Evolutionary conservation across 2,329 filamentous ascomycete species (phyloP), one percentile per base, ranked within the genome.

Genomic region (Rutstroemia sp.): DNA sequence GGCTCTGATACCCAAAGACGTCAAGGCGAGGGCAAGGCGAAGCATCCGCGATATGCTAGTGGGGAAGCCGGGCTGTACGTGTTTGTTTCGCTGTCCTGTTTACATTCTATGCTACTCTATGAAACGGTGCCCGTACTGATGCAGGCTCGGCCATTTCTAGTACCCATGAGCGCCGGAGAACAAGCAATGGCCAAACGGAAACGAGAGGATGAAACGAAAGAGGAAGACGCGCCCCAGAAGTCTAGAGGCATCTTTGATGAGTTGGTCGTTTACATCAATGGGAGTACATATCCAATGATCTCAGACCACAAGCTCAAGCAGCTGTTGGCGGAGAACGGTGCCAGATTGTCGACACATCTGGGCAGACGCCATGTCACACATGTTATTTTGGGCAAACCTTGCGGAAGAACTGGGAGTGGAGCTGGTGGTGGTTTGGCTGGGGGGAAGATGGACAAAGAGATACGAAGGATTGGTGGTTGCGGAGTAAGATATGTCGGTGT

Each of bases 291-390:
- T 58, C 91, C 92, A 1, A 71, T 83, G 23, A 80, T 96, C 60
- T 95, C 89, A 14, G 92, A 96, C 70, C 88, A 95, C 73, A 87
- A 82, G 68, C 79, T 96, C 57, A 95, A 94, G 75, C 84, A 85
- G 55, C 71, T 95, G 16, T 78, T 96, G 39, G 82, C 79, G 5
- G 77, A 83, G 56, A 83, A 95, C 67, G 92, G 92, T 19, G 92
- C 83, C 0, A 76, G 73, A 44, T 76, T 89, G 63, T 86, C 88
- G 3, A 79, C 90, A 38, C 78, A 83, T 57, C 80, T 95, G 9
- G 86, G 82, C 9, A 81, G 89, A 46, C 80, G 83, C 39, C 80
- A 79, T 51, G 89, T 96, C 62, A 95, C 91, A 36, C 92, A 96
- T 71, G 87, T 96, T 59, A 87, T 96, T 56, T 72, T 96, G 5